Percentiles rank a stretch among this genome's conserved stretches.
These are phyloP conservation scores for Xerocomus potaroensis DNA, from an alignment of 768 basidiomycete genomes.

Conservation along the genomic window DNA sequence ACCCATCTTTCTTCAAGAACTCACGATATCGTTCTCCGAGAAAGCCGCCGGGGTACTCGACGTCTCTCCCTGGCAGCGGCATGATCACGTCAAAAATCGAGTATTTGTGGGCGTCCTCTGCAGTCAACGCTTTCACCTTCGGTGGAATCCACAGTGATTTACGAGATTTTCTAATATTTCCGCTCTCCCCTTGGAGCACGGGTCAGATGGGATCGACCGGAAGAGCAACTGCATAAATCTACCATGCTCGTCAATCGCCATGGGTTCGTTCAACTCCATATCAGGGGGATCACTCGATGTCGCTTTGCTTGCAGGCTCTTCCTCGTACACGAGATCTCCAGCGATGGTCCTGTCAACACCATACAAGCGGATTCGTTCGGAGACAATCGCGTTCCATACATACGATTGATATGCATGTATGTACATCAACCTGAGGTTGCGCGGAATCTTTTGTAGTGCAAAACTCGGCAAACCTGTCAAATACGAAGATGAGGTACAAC, in stretches of 20 bases:
- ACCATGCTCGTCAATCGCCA: constrained; percentile 33
- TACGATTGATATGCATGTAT: constrained; percentile 98
- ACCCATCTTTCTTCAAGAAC: constrained; percentile 78
- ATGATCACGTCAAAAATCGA: constrained; percentile 94
- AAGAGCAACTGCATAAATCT: constrained; percentile 10
- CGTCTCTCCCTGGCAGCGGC: constrained; percentile 95
- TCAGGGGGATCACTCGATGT: constrained; percentile 28
- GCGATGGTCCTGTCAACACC: constrained; percentile 71
- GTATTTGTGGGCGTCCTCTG: constrained; percentile 74
- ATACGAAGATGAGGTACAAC: constrained; percentile 12
- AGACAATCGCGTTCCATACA: constrained; percentile 96
- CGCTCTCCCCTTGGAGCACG: constrained; percentile 18
- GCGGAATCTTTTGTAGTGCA: constrained; percentile 68
- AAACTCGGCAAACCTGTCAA: constrained; percentile 1
- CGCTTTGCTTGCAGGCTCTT: constrained; percentile 22
- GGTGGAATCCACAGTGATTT: constrained; percentile 55
- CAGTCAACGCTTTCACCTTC: constrained; percentile 72
- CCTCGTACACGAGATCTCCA: constrained; percentile 89
- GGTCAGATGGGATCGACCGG: constrained; percentile 5
- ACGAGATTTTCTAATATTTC: constrained; percentile 18
- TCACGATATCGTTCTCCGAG: constrained; percentile 85
- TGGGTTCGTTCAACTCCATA: constrained; percentile 28
- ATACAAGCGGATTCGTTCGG: constrained; percentile 80
- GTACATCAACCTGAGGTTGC: constrained; percentile 94
- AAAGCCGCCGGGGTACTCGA: constrained; percentile 83